Evolutionary conservation across 106 monocot genomes (phyloP).

Genomic region (Dendrobium nobile): DNA sequence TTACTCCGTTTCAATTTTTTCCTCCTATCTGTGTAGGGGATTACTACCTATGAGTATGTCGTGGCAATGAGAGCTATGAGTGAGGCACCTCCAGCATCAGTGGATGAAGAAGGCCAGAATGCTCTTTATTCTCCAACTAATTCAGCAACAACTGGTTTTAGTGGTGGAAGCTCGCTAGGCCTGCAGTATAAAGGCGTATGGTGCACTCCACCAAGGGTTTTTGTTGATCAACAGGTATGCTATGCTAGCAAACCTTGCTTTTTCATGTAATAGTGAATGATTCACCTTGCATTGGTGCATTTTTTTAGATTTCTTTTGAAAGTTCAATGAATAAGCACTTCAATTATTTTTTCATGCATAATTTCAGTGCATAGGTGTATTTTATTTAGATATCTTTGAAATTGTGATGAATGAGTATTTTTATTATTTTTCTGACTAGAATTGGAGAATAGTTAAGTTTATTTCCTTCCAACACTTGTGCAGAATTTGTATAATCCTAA

Average conservation of each 20-base stretch:
- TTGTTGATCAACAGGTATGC: constrained; percentile 78
- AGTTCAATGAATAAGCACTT: background rate
- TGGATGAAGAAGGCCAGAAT: constrained; percentile 58
- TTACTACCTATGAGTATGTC: constrained; percentile 96
- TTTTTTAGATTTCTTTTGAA: background rate
- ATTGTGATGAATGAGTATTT: too few species aligned
- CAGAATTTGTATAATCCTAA: too few species aligned
- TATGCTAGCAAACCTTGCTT: background rate
- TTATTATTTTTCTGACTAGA: too few species aligned
- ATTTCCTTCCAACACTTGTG: too few species aligned
- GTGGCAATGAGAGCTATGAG: constrained; percentile 99
- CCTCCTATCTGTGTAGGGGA: constrained; percentile 43
- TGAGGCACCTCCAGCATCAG: constrained; percentile 78
- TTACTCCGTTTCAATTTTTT: constrained; percentile 1
- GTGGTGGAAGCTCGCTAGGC: constrained; percentile 70
- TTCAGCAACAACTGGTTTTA: constrained; percentile 84
- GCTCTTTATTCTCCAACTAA: constrained; percentile 72
- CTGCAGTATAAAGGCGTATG: constrained; percentile 92
- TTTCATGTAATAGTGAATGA: background rate
- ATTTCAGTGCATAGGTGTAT: too few species aligned
- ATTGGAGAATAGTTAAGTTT: too few species aligned
- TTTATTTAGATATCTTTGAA: too few species aligned
- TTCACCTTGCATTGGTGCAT: background rate
- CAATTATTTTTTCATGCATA: background rate
- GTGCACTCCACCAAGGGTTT: constrained; percentile 97